These are phyloP conservation scores for Alloascoidea hylecoeti DNA, from an alignment of 805 yeast species.

Conservation along the genomic window DNA sequence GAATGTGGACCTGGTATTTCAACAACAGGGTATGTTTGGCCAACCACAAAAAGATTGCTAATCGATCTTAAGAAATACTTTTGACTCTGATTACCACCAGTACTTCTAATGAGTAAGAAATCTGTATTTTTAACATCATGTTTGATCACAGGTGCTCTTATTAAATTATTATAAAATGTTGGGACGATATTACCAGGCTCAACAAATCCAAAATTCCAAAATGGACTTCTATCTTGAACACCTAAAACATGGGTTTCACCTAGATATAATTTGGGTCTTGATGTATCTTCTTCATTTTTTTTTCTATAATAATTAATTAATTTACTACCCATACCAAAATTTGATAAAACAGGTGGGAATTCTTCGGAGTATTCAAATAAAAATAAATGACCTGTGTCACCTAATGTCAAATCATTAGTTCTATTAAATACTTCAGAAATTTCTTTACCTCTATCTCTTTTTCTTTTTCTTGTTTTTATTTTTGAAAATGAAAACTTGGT, in stretches of 20 bases:
- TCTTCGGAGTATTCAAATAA: constrained; percentile 88
- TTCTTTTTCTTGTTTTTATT: constrained; percentile 65
- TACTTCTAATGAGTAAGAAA: constrained; percentile 64
- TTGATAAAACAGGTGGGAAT: constrained; percentile 65
- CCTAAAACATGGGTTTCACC: constrained; percentile 96
- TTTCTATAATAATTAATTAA: constrained; percentile 88
- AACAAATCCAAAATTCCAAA: constrained; percentile 97
- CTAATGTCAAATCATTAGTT: constrained; percentile 65
- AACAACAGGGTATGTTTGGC: constrained; percentile 85
- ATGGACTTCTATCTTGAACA: constrained; percentile 92
- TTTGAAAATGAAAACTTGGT: constrained; percentile 64
- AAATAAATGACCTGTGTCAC: constrained; percentile 70
- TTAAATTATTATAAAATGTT: constrained; percentile 80
- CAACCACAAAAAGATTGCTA: constrained; percentile 70
- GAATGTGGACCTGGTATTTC: constrained; percentile 98
- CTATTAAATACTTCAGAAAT: constrained; percentile 57
- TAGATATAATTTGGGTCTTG: constrained; percentile 74
- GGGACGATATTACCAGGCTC: constrained; percentile 92
- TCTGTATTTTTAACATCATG: constrained; percentile 75
- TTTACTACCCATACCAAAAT: constrained; percentile 93
- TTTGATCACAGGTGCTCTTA: constrained; percentile 84
- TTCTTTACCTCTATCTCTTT: constrained; percentile 79
- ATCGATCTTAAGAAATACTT: constrained; percentile 56
- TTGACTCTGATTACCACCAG: constrained; percentile 61
- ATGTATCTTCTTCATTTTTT: constrained; percentile 60